Percentiles rank a stretch among this genome's conserved stretches.
Conservation (phyloP, 2,329 filamentous ascomycete species). For the Aspergillus cejpii region DNA sequence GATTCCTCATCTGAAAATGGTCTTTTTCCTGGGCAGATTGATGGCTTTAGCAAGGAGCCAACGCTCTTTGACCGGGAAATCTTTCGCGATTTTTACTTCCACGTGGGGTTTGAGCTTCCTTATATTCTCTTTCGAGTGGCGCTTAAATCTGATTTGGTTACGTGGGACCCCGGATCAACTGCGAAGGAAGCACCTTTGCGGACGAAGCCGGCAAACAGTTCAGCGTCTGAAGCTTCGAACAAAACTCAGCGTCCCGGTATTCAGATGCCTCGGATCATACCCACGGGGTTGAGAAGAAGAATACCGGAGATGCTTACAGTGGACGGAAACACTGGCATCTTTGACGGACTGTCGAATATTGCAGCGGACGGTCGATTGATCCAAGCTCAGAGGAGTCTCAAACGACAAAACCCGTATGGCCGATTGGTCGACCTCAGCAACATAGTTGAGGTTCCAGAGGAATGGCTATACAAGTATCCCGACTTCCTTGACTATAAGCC, state of each 20-base stretch:
- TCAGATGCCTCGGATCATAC: too few species aligned
- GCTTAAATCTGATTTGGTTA: not conserved
- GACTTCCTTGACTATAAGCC: conserved; percentile 12
- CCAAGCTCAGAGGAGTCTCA: conserved; percentile 9
- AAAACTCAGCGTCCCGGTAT: not conserved
- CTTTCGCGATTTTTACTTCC: conserved; percentile 15
- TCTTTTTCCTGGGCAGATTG: conserved; percentile 13
- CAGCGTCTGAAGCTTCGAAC: not conserved
- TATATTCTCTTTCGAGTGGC: conserved; percentile 10
- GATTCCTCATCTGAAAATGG: conserved; percentile 16
- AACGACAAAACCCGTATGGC: conserved; percentile 13
- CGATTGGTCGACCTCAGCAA: conserved; percentile 12
- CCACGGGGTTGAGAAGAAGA: not conserved
- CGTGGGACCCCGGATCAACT: too few species aligned
- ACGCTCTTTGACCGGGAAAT: conserved; percentile 13
- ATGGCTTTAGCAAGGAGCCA: conserved; percentile 11
- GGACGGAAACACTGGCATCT: not conserved
- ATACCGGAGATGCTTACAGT: conserved; percentile 2
- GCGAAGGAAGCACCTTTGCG: too few species aligned
- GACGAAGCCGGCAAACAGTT: too few species aligned
- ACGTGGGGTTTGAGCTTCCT: conserved; percentile 14
- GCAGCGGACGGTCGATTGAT: conserved; percentile 3
- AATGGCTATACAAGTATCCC: conserved; percentile 15
- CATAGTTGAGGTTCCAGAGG: conserved; percentile 15
- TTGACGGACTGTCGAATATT: too few species aligned